Evolutionary conservation across 176 grass and related monocot species (phyloP).

Genomic region (Zizania latifolia): DNA sequence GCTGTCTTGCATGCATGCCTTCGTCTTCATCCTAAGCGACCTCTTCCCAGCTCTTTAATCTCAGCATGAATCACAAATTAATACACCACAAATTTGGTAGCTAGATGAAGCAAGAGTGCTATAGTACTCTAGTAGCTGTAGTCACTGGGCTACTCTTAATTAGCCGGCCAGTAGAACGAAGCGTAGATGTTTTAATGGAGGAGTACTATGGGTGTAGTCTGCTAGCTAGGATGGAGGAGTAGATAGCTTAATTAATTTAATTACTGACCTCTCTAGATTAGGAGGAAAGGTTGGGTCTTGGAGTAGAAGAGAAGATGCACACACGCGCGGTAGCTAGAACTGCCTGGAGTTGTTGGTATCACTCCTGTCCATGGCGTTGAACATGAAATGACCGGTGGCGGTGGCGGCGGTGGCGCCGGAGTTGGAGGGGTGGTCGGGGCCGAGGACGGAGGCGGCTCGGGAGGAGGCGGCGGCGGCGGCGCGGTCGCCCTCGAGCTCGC

Average conservation of each 20-base stretch:
- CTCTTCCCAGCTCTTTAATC: neutral
- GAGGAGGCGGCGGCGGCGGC: conserved; percentile 51
- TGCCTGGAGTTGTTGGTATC: conserved; percentile 50
- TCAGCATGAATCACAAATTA: neutral
- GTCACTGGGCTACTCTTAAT: neutral
- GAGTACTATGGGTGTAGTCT: neutral
- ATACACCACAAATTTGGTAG: neutral
- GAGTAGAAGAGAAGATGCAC: neutral
- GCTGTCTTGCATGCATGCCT: too few relatives aligned
- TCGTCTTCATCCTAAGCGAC: neutral
- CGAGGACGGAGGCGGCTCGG: neutral
- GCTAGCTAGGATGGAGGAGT: neutral
- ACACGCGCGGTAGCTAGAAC: conserved; percentile 25
- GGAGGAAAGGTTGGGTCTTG: neutral
- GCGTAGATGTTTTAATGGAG: neutral
- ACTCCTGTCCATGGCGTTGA: conserved; percentile 48
- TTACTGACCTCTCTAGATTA: neutral
- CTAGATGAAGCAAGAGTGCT: neutral
- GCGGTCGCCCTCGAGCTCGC: conserved; percentile 59
- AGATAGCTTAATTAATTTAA: conserved; percentile 15
- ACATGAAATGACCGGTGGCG: conserved; percentile 68
- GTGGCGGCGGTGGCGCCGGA: neutral
- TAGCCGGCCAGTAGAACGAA: neutral
- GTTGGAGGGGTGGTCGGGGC: neutral
- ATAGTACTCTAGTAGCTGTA: neutral